A percentile compares a stretch with the other conserved stretches of the same genome.
These are phyloP conservation scores for Colletotrichum aenigma DNA, from an alignment of 2,329 filamentous ascomycete genomes.

Conservation along the genomic window DNA sequence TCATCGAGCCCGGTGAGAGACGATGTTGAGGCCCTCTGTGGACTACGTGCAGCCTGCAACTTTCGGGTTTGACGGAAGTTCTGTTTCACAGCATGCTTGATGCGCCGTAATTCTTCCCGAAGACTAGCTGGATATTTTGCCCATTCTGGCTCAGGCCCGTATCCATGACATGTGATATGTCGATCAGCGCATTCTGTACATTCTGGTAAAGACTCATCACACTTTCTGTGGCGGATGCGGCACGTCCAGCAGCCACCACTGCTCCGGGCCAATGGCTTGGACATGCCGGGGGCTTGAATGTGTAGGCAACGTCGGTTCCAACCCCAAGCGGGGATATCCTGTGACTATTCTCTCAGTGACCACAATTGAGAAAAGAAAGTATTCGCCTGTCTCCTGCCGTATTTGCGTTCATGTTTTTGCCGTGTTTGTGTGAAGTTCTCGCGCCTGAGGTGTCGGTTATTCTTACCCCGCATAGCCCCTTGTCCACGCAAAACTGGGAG, in stretches of 20 bases:
- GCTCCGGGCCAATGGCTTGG: conserved; percentile 10
- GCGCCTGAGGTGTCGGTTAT: background rate
- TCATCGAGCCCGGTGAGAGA: background rate
- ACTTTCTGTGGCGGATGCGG: conserved; percentile 31
- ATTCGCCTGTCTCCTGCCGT: background rate
- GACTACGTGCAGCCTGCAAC: background rate
- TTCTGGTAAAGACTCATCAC: conserved; percentile 26
- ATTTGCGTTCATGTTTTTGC: background rate
- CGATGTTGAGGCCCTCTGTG: background rate
- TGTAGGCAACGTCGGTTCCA: background rate
- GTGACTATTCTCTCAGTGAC: background rate
- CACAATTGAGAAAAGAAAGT: background rate
- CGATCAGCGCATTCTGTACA: conserved; percentile 28
- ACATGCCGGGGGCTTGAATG: background rate
- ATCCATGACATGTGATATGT: conserved; percentile 27
- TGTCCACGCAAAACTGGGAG: background rate
- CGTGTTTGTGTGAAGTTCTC: background rate
- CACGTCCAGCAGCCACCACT: conserved; percentile 32
- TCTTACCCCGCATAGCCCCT: background rate
- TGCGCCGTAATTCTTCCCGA: conserved; percentile 29
- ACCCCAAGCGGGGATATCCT: background rate
- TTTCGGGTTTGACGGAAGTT: conserved; percentile 23
- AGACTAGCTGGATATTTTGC: conserved; percentile 30
- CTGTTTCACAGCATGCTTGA: conserved; percentile 27
- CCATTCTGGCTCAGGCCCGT: conserved; percentile 37